Conservation (phyloP, 2,329 filamentous ascomycete species). For the Cryphonectria naterciae region DNA sequence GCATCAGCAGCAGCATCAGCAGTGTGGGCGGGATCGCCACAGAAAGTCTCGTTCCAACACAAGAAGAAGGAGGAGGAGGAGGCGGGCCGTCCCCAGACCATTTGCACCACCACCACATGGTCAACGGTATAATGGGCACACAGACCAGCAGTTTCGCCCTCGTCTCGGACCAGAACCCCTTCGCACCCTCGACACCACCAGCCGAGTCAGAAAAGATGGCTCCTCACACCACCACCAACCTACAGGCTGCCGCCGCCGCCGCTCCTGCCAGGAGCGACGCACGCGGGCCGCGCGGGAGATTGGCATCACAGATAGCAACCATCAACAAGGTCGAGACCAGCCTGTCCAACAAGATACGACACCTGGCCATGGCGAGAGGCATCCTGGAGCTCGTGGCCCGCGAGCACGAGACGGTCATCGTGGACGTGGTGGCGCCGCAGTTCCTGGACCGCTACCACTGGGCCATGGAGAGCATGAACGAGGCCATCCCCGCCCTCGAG, state of each 20-base stretch:
- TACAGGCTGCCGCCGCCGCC: too few relatives aligned
- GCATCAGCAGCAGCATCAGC: not conserved
- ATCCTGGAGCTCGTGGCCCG: constrained; percentile 31
- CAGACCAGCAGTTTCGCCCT: constrained; percentile 14
- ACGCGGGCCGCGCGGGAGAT: constrained; percentile 16
- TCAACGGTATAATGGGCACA: not conserved
- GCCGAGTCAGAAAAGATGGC: constrained; percentile 1
- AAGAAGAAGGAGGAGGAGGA: not conserved
- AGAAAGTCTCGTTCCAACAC: not conserved
- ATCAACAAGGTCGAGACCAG: constrained; percentile 34
- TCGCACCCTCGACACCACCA: constrained; percentile 11
- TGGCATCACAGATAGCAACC: constrained; percentile 31
- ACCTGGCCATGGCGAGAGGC: constrained; percentile 31
- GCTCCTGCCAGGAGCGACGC: not conserved
- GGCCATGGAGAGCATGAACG: constrained; percentile 31
- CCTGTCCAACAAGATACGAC: constrained; percentile 34
- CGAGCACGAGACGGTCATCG: constrained; percentile 23
- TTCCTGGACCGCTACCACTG: constrained; percentile 26
- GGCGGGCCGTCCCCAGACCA: not conserved
- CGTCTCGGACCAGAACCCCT: constrained; percentile 11
- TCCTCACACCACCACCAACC: not conserved
- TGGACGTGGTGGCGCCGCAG: constrained; percentile 14
- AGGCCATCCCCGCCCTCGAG: constrained; percentile 33
- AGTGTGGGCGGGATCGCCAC: constrained; percentile 4
- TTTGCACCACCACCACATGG: not conserved